Base-by-base conservation (phyloP, 2,329 filamentous ascomycete genomes). In the Fusarium austroafricanum region DNA sequence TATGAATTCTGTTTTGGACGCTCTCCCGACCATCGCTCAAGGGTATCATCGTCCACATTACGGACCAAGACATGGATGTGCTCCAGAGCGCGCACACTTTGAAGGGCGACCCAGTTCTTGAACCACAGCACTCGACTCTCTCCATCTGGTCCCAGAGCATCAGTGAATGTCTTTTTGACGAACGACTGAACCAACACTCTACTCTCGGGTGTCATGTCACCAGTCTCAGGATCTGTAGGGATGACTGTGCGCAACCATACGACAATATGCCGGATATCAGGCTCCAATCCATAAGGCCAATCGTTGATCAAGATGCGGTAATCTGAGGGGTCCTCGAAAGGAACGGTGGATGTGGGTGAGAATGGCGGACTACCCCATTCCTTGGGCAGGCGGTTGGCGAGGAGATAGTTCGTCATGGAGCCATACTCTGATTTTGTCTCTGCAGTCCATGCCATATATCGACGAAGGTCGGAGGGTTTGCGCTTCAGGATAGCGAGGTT, bases 241-340 rank as follows among this genome's bases (percentile, higher is more conserved):
- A 97, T 90, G 15, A 84, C 82, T 39, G 95, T 96, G 75, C 96
- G 95, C 51, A 91, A 92, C 95, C 95, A 98, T 40, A 97, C 90
- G 29, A 97, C 93, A 20, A 97, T 86, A 77, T 98, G 95, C n/a
- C 90, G 83, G 71, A 90, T 87, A 54, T 84, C 84, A 1, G 83
- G 76, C 1, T 82, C 83, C 47, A 97, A 81, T 5, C 92, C 94
- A 73, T 97, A 97, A 0, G 95, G 95, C 94, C 94, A 98, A 83
- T 97, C 94, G 74, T 98, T 97, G 76, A 89, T 83, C 43, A 97
- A 82, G 51, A 97, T 90, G 64, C 88, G 89, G 76, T 86, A 90
- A 77, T 90, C 88, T 33, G 83, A 83, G 6, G 82, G 75, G 42
- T 86, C 79, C 23, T 81, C 76, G 66, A 90, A 88, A 11, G 87